Base-by-base conservation (phyloP, 306 rosid species). In the Hippophae rhamnoides region DNA sequence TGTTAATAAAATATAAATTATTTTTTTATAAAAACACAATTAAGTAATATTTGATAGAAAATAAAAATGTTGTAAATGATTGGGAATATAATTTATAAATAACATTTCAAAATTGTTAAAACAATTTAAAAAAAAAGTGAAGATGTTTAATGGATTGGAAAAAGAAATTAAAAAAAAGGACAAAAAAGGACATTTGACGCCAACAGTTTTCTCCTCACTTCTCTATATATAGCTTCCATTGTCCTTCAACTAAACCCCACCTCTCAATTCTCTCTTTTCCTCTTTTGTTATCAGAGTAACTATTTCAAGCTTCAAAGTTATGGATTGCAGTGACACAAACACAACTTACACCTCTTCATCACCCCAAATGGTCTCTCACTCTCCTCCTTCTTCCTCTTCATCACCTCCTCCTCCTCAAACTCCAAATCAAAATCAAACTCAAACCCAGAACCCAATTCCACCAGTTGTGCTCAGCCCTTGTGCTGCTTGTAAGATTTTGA, bases 401-500 rank as follows among this genome's bases (percentile, higher is more conserved):
- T 72, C 65, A 14, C 75, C 66, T 41, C 18, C 72, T 43, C 70
- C 55, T 3, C 26, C 41, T 60, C 67, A 75, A 7, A 26, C 90
- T 58, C 62, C 60, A 23, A 13, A 67, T 5, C 52, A 9, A 5
- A 5, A n/a, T 13, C 42, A 27, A 11, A 43, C 75, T 0, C 66
- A 84, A 0, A 62, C 75, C 44, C 69, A 81, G 11, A 60, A 76
- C 43, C 72, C 85, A 8, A 25, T 49, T n/a, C 54, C 69, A 4
- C 81, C 70, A 8, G 61, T 82, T 10, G 75, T 90, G 9, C 60
- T 81, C 26, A 90, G 82, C 47, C 97, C 97, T 47, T 90, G 97
- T 13, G 97, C 97, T 42, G 97, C 97, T 0, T 90, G 97, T 74
- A 90, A 85, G 69, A 84, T 87, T 56, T 46, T 90, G 58, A 69